phyloP scores from a whole-genome alignment of 495 filamentous ascomycete species.

The Choiromyces venosus region DNA sequence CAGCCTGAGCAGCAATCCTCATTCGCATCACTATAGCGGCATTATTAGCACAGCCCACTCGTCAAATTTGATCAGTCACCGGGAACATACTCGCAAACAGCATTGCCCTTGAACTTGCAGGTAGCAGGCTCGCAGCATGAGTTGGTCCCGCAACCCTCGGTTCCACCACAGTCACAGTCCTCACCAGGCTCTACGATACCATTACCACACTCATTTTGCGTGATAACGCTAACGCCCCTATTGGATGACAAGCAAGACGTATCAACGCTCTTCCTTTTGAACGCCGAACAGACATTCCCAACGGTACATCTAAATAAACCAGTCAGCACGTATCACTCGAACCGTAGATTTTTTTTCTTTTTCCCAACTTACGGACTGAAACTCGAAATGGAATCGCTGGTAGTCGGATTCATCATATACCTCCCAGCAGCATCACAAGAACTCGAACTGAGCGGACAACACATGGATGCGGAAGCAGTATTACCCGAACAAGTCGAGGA shows the following conservation, averaged over 20 bases:
- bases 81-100: conserved; percentile 61
- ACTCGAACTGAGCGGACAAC: conserved; percentile 68
- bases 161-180: conserved; percentile 91
- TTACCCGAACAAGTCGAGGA: conserved; percentile 58
- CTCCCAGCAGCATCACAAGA: conserved; percentile 68
- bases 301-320: conserved; percentile 56
- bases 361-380: conserved; percentile 59
- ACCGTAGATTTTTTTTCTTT: too few species aligned
- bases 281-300: conserved; percentile 91
- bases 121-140: conserved; percentile 78
- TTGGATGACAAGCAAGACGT: conserved; percentile 74
- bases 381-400: conserved; percentile 59
- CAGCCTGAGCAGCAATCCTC: conserved; percentile 75
- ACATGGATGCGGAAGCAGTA: conserved; percentile 65
- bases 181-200: conserved; percentile 93
- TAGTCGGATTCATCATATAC: conserved; percentile 96
- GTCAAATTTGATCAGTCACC: conserved; percentile 12
- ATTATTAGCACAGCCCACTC: conserved; percentile 22
- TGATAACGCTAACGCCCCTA: conserved; percentile 75
- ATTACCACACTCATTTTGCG: conserved; percentile 83
- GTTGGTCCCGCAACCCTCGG: conserved; percentile 63
- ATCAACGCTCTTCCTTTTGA: conserved; percentile 72
- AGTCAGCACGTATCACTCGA: background rate
- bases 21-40: conserved; percentile 30
- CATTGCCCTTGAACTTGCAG: conserved; percentile 72